These are phyloP conservation scores for Lentinula novae-zelandiae DNA, from an alignment of 1,284 basidiomycete species.

Conservation along the genomic window DNA sequence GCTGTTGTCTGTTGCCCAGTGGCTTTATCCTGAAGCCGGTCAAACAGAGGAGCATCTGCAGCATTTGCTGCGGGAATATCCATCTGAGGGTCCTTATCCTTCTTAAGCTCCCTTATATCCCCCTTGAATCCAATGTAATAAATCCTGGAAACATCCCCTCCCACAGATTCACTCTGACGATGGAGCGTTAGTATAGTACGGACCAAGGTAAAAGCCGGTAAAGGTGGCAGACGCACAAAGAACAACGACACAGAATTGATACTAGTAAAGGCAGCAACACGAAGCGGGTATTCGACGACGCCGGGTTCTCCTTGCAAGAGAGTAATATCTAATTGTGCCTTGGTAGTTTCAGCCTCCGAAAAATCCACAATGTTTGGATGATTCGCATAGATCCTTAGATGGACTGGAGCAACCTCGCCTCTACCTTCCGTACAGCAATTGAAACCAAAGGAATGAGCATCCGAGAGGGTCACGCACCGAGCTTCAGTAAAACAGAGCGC, in stretches of 20 bases:
- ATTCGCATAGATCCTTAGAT: constrained; percentile 68
- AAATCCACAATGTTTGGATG: constrained; percentile 73
- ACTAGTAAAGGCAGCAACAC: constrained; percentile 71
- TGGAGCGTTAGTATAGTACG: background rate
- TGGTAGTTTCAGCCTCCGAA: constrained; percentile 59
- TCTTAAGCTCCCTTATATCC: constrained; percentile 53
- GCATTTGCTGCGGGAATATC: constrained; percentile 70
- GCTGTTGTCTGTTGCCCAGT: constrained; percentile 55
- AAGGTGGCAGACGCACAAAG: constrained; percentile 54
- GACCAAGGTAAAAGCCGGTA: constrained; percentile 7
- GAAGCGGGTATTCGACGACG: constrained; percentile 73
- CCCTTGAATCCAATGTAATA: constrained; percentile 84
- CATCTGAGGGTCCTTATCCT: constrained; percentile 58
- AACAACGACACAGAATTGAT: constrained; percentile 70
- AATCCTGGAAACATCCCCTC: constrained; percentile 58
- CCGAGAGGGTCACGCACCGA: constrained; percentile 43
- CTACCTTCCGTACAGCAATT: constrained; percentile 42
- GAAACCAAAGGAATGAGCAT: constrained; percentile 13
- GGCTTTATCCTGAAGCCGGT: constrained; percentile 55
- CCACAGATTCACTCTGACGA: constrained; percentile 58
- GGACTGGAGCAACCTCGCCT: constrained; percentile 64
- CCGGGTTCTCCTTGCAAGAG: constrained; percentile 65
- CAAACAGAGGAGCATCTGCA: constrained; percentile 61
- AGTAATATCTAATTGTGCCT: constrained; percentile 67
- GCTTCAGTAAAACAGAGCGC: constrained; percentile 67